phyloP scores from a whole-genome alignment of 257 asterid species.

The Lantana camara region DNA sequence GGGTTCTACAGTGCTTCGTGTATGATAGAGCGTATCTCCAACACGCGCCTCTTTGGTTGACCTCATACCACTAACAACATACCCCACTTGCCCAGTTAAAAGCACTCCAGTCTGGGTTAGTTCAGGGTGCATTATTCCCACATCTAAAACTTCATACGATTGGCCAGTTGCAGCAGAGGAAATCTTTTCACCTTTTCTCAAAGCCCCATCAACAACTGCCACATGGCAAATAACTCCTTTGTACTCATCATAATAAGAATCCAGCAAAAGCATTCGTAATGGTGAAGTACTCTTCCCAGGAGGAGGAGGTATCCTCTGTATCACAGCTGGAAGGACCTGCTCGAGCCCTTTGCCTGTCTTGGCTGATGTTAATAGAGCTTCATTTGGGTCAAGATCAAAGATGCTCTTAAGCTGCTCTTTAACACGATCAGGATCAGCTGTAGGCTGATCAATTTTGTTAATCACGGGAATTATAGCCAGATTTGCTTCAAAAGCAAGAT shows the following conservation, averaged over 20 bases:
- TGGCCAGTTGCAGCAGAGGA: constrained; percentile 90
- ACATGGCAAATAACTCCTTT: constrained; percentile 98
- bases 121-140: constrained; percentile 95
- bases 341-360: constrained; percentile 93
- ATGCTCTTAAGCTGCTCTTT: constrained; percentile 89
- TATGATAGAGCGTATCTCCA: constrained; percentile 85
- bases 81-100: constrained; percentile 95
- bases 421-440: constrained; percentile 94
- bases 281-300: constrained; percentile 62
- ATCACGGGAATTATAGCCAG: constrained; percentile 81
- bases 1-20: constrained; percentile 60
- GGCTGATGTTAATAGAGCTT: constrained; percentile 86
- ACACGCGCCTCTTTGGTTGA: constrained; percentile 95
- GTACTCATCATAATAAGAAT: constrained; percentile 93
- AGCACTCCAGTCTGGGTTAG: constrained; percentile 83
- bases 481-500: constrained; percentile 91
- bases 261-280: constrained; percentile 88
- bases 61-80: constrained; percentile 91
- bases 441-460: constrained; percentile 95
- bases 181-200: constrained; percentile 86
- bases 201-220: constrained; percentile 89
- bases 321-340: constrained; percentile 91
- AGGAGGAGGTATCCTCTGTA: constrained; percentile 90
- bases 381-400: constrained; percentile 87
- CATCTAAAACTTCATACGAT: constrained; percentile 81